phyloP scores from a whole-genome alignment of 352 stramenopile genomes.

The Stramenopiles sp. region DNA sequence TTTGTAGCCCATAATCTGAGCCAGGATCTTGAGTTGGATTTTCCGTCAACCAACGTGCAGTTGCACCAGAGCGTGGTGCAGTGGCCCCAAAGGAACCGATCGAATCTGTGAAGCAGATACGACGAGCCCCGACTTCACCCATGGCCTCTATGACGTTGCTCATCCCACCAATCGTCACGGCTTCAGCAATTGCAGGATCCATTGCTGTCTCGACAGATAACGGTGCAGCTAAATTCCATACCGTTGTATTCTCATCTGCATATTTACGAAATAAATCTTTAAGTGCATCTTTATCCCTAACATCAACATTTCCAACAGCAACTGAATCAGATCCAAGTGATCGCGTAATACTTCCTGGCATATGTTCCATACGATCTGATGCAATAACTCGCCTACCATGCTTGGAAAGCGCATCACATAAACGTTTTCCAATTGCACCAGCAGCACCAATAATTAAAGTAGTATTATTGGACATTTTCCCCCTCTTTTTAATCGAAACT shows the following conservation, averaged over 20 bases:
- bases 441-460: constrained; percentile 12
- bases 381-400: constrained; percentile 10
- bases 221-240: constrained; percentile 15
- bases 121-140: constrained; percentile 10
- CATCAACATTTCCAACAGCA: constrained; percentile 9
- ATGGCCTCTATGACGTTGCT: constrained; percentile 12
- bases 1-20: constrained; percentile 13
- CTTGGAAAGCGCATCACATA: constrained; percentile 9
- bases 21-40: constrained; percentile 17
- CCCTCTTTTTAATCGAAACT: too few species aligned
- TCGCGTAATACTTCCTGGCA: neutral
- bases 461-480: too few species aligned
- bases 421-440: constrained; percentile 11
- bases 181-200: neutral
- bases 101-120: constrained; percentile 15
- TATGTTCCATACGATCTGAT: constrained; percentile 10
- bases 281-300: constrained; percentile 11
- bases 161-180: neutral
- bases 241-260: constrained; percentile 15
- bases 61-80: neutral
- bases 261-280: constrained; percentile 14
- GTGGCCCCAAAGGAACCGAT: constrained; percentile 14
- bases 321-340: neutral
- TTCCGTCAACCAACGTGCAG: constrained; percentile 10
- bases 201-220: neutral